Evolutionary conservation across 176 grass and related monocot genomes (phyloP), one percentile per base, ranked within the genome.

Genomic region (Sorghum bicolor): DNA sequence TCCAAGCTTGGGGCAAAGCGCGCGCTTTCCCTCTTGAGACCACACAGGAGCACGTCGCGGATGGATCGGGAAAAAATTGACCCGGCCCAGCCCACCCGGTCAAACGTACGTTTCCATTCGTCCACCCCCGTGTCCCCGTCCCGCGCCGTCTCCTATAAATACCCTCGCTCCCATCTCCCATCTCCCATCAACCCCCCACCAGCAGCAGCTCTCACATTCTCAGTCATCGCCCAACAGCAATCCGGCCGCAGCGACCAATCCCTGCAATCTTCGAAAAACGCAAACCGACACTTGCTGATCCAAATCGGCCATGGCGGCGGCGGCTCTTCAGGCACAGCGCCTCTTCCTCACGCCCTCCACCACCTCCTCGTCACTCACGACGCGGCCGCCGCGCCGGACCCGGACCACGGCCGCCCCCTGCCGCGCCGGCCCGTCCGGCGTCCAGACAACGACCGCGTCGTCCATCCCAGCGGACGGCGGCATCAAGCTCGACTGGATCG

Each of bases 401-500:
- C n/a, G n/a, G n/a, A 8, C 69, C 39, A 16, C 43, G 6, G 16
- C 30, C 4, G 10, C 20, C 0, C 62, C 40, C 6, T 67, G 78
- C 78, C 78, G 79, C 22, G 79, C 64, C 7, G 44, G 64, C 2
- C 43, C 78, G 0, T 19, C 2, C 13, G 29, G 31, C 0, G 20
- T 52, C 31, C 47, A 10, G 4, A 28, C 64, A 7, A 7, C 48
- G 3, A 0, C 67, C 34, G 20, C 67, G 1, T 12, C 53, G 1
- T 58, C 55, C 9, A 4, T 0, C 48, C 19, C 47, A 0, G 76
- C 26, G 1, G 61, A 64, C 61, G 25, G 15, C 26, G 55, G 57
- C 2, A 11, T 81, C 4, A 55, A 26, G 79, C 79, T 81, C 0
- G 64, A 81, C 13, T 81, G 79, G 79, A 17, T 80, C 39, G 77